phyloP scores from a whole-genome alignment of 495 filamentous ascomycete species.

The Neurospora sublineolata region DNA sequence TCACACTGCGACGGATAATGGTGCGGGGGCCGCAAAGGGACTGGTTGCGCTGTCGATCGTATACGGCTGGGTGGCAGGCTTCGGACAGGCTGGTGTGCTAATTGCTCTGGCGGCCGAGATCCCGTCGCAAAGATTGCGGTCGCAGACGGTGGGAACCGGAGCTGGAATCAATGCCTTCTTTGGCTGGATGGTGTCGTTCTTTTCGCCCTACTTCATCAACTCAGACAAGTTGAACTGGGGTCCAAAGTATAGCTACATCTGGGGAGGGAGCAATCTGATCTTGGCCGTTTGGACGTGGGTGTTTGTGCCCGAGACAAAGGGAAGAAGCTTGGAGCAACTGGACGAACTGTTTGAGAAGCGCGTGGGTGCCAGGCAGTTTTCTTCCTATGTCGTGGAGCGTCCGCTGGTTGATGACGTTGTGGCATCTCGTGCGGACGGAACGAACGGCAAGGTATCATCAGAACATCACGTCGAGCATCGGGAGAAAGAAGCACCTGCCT shows the following conservation, averaged over 20 bases:
- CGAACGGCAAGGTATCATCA: background rate
- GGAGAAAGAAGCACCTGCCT: background rate
- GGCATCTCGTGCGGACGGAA: background rate
- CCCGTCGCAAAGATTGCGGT: constrained; percentile 36
- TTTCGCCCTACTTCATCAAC: constrained; percentile 40
- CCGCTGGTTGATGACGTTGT: constrained; percentile 12
- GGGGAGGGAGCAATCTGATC: constrained; percentile 32
- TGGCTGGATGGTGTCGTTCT: constrained; percentile 34
- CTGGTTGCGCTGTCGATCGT: constrained; percentile 16
- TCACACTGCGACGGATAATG: background rate
- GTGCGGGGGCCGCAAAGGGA: constrained; percentile 7
- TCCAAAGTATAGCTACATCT: constrained; percentile 42
- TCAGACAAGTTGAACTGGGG: constrained; percentile 38
- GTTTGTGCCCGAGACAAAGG: constrained; percentile 38
- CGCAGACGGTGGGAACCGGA: constrained; percentile 40
- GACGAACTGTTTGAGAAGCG: constrained; percentile 35
- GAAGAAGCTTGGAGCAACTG: constrained; percentile 47
- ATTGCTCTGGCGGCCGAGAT: constrained; percentile 34
- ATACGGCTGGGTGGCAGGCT: constrained; percentile 24
- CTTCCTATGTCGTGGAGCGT: constrained; percentile 11
- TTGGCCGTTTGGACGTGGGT: constrained; percentile 40
- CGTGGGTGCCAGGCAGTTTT: constrained; percentile 29
- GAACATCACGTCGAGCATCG: background rate
- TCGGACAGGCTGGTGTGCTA: constrained; percentile 30
- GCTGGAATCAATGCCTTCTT: constrained; percentile 36